A percentile compares a stretch with the other conserved stretches of the same genome.
phyloP scores from a whole-genome alignment of 345 rosid species.

The Angophora floribunda region DNA sequence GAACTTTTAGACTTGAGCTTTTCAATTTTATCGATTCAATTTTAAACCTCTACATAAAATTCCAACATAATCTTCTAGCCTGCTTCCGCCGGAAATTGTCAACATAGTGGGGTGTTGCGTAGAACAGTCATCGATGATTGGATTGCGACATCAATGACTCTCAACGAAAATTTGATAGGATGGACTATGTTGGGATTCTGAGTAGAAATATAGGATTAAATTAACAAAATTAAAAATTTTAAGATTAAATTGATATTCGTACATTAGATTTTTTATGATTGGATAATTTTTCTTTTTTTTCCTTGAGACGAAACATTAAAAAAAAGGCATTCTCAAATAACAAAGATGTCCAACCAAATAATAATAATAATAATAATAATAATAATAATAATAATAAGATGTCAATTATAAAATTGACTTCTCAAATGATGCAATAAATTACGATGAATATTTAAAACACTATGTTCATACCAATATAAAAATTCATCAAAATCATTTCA shows the following conservation, averaged over 20 bases:
- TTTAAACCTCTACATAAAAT: neutral
- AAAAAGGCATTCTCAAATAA: neutral
- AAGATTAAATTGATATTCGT: no score
- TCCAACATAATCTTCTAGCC: neutral
- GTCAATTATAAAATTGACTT: neutral
- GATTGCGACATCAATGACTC: fast-evolving
- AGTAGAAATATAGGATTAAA: neutral
- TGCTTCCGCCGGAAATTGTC: neutral
- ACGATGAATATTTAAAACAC: neutral
- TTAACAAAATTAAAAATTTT: neutral
- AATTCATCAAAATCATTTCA: neutral
- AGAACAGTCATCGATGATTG: neutral
- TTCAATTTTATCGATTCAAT: neutral
- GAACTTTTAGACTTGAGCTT: no score
- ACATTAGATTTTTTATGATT: neutral
- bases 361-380: no score
- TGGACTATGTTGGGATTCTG: neutral
- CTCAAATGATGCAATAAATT: neutral
- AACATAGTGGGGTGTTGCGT: no score
- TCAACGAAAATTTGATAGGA: fast-evolving
- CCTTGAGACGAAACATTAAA: neutral
- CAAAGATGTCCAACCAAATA: no score
- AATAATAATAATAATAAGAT: no score
- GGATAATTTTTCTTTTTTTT: neutral
- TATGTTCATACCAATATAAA: neutral